These are phyloP conservation scores for Apophysomyces sp. DNA, from an alignment of 371 early-diverging fungal genomes.

Conservation along the genomic window DNA sequence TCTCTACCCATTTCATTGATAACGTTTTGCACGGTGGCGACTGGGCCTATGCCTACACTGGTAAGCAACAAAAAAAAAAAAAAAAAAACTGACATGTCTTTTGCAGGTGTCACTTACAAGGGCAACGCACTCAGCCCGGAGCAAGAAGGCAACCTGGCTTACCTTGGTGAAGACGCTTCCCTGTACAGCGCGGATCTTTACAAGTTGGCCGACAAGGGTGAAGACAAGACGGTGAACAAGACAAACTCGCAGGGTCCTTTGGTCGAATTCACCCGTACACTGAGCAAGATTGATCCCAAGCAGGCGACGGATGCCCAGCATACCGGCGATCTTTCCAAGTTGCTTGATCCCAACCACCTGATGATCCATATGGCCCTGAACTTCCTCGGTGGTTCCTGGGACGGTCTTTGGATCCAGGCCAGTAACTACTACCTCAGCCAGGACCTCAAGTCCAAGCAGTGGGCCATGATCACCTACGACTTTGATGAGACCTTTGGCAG, in stretches of 20 bases:
- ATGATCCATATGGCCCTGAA: conserved; percentile 49
- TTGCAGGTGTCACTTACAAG: conserved; percentile 38
- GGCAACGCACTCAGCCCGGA: conserved; percentile 32
- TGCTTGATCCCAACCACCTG: conserved; percentile 40
- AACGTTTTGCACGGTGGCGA: conserved; percentile 37
- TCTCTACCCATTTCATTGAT: conserved; percentile 47
- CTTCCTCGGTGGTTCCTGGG: conserved; percentile 50
- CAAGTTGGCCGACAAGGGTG: conserved; percentile 38
- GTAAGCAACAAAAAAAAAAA: conserved; percentile 5
- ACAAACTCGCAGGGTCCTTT: conserved; percentile 20
- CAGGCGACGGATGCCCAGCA: conserved; percentile 38
- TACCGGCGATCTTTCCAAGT: conserved; percentile 31
- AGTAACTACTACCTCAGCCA: conserved; percentile 56
- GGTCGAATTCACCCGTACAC: conserved; percentile 26
- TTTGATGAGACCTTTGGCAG: conserved; percentile 59
- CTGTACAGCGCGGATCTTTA: conserved; percentile 38
- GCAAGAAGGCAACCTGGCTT: conserved; percentile 35
- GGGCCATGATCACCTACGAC: conserved; percentile 54
- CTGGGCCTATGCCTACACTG: conserved; percentile 24
- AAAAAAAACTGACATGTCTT: no score
- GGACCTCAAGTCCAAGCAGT: conserved; percentile 41
- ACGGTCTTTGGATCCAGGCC: conserved; percentile 52
- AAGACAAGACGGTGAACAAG: conserved; percentile 17
- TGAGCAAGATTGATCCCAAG: conserved; percentile 25
- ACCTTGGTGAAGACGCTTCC: conserved; percentile 39